Percentiles rank a stretch among this genome's conserved stretches.
Conservation (phyloP, 1,284 basidiomycete genomes). For the Hypsizygus ulmarius region DNA sequence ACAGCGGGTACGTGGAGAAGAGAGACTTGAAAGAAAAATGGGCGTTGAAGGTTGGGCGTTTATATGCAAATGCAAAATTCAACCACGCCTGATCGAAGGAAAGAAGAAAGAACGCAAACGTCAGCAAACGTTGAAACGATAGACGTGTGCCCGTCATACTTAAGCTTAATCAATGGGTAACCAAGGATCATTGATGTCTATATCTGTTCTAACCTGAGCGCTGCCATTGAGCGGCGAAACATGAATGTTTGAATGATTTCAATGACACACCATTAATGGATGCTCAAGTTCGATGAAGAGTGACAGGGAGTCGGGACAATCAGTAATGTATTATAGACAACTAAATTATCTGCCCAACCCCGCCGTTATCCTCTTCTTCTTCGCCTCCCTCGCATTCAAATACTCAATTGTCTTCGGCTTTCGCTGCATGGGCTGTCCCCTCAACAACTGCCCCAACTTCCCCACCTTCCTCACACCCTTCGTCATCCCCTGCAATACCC, state of each 20-base stretch:
- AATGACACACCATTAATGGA: no score
- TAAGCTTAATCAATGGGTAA: no score
- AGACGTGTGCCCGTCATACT: no score
- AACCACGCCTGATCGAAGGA: background rate
- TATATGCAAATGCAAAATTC: slow-evolving; percentile 1
- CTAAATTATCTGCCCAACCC: background rate
- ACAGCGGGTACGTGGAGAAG: slow-evolving; percentile 8
- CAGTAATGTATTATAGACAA: background rate
- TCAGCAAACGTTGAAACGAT: no score
- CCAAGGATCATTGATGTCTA: no score
- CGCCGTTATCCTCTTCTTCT: background rate
- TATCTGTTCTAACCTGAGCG: no score
- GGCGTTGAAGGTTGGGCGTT: background rate
- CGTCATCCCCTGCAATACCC: slow-evolving; percentile 48
- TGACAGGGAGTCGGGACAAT: background rate
- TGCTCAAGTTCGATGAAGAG: no score
- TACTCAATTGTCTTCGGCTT: background rate
- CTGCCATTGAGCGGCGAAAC: no score
- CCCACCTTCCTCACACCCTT: background rate
- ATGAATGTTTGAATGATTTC: no score
- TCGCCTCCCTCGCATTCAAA: background rate
- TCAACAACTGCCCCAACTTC: background rate
- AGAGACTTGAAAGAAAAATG: slow-evolving; percentile 1
- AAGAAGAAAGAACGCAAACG: no score
- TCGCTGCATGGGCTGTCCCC: background rate